Percentiles rank a stretch among this genome's conserved stretches.
Evolutionary conservation across 164 flowering plant genomes (phyloP).

Genomic region (grape (Vitis vinifera)): DNA sequence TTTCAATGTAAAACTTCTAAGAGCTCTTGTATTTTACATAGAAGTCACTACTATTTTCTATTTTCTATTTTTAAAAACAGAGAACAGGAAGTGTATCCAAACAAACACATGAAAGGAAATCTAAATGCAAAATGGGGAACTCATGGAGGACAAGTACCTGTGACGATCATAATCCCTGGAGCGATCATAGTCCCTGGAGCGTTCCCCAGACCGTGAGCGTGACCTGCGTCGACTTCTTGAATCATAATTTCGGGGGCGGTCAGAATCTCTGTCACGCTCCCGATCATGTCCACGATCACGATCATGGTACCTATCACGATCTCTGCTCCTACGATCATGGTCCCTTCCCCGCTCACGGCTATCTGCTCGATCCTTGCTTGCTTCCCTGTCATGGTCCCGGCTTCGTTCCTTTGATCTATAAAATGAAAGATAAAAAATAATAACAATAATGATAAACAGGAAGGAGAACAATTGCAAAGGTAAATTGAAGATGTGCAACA

Average conservation of each 20-base stretch:
- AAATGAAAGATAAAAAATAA: background rate
- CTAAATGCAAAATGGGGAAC: too few species aligned
- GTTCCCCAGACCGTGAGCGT: constrained; percentile 77
- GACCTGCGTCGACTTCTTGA: constrained; percentile 79
- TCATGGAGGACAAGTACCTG: constrained; percentile 39
- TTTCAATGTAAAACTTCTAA: too few species aligned
- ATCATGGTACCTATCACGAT: constrained; percentile 67
- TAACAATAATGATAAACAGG: background rate
- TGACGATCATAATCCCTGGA: constrained; percentile 84
- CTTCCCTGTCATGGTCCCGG: constrained; percentile 61
- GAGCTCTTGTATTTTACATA: too few species aligned
- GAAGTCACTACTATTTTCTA: too few species aligned
- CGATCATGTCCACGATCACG: constrained; percentile 64
- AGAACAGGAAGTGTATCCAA: too few species aligned
- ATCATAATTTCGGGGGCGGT: constrained; percentile 60
- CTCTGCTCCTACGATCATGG: constrained; percentile 57
- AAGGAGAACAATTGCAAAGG: background rate
- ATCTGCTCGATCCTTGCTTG: constrained; percentile 48
- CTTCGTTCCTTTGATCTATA: constrained; percentile 77
- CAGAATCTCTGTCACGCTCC: constrained; percentile 62
- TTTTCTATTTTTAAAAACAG: too few species aligned
- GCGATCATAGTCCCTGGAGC: constrained; percentile 80
- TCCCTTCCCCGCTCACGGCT: constrained; percentile 66
- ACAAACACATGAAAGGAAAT: too few species aligned
- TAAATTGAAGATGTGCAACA: background rate